phyloP scores from a whole-genome alignment of 371 early-diverging fungal genomes.

The Basidiobolus meristosporus region DNA sequence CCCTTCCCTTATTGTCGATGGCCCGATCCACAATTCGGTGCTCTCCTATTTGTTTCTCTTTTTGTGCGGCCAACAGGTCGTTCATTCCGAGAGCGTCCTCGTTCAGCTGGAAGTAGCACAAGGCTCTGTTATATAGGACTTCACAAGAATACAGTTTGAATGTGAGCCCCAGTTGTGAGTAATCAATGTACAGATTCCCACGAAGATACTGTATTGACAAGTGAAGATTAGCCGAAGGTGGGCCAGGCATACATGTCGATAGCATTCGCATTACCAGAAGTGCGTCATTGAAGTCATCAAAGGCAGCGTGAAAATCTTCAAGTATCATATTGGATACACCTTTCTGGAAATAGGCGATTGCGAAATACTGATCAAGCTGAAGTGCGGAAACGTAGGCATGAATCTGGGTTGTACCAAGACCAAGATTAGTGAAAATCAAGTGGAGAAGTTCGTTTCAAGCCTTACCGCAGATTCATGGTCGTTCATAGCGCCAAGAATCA shows the following conservation, averaged over 20 bases:
- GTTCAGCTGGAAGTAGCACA: conserved; percentile 59
- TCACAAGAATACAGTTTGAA: conserved; percentile 77
- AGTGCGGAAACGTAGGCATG: conserved; percentile 46
- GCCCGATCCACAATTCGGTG: conserved; percentile 61
- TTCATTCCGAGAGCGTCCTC: conserved; percentile 49
- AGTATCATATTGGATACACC: conserved; percentile 67
- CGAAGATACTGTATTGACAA: conserved; percentile 39
- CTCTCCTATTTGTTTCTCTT: conserved; percentile 40
- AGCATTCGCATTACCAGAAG: conserved; percentile 18
- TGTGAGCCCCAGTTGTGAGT: conserved; percentile 78
- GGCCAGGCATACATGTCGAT: not conserved
- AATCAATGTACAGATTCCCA: conserved; percentile 80
- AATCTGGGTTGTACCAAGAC: not conserved
- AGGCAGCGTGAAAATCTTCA: conserved; percentile 39
- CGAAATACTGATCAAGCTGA: conserved; percentile 64
- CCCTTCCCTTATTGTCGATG: conserved; percentile 8
- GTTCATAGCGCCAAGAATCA: conserved; percentile 49
- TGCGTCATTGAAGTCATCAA: conserved; percentile 32
- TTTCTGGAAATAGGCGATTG: conserved; percentile 81
- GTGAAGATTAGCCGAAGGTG: not conserved
- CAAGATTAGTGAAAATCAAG: no score
- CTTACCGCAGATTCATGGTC: conserved; percentile 71
- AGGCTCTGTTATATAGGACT: conserved; percentile 74
- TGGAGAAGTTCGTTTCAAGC: not conserved
- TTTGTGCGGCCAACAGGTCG: conserved; percentile 55